Conservation (phyloP, 2,329 filamentous ascomycete species). For the Periconia digitata region DNA sequence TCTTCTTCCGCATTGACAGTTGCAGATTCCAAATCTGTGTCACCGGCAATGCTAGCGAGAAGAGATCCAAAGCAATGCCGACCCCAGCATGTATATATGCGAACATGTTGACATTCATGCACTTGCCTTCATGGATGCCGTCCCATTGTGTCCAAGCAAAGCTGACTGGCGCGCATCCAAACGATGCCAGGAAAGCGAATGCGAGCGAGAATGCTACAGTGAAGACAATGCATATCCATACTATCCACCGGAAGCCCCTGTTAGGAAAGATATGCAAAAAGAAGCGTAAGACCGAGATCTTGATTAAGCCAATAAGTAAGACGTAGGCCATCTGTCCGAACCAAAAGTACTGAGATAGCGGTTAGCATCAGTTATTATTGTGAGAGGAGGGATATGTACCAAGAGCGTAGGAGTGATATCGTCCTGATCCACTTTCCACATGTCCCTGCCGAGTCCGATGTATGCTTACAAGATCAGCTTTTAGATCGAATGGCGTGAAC, state of each 20-base stretch:
- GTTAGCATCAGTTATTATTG: neutral
- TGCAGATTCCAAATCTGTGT: slow-evolving; percentile 32
- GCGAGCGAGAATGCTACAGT: slow-evolving; percentile 21
- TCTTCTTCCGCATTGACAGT: slow-evolving; percentile 35
- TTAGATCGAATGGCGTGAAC: too few species aligned
- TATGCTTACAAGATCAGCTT: neutral
- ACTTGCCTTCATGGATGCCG: slow-evolving; percentile 26
- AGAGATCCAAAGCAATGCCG: slow-evolving; percentile 30
- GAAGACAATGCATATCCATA: slow-evolving; percentile 16
- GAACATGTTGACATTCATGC: slow-evolving; percentile 36
- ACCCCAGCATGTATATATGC: slow-evolving; percentile 30
- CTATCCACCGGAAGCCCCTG: slow-evolving; percentile 10
- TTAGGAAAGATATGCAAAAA: slow-evolving; percentile 30
- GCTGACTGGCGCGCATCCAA: slow-evolving; percentile 35
- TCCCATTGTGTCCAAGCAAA: slow-evolving; percentile 34
- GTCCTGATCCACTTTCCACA: slow-evolving; percentile 9
- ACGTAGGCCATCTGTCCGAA: slow-evolving; percentile 34
- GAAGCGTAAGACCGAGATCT: slow-evolving; percentile 29
- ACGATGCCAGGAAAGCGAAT: slow-evolving; percentile 15
- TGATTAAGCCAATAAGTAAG: slow-evolving; percentile 20
- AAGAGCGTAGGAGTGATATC: slow-evolving; percentile 12
- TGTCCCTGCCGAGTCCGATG: slow-evolving; percentile 10
- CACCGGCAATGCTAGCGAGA: slow-evolving; percentile 32
- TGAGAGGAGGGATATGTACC: neutral
- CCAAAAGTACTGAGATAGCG: slow-evolving; percentile 23